Percentiles rank a stretch among this genome's conserved stretches.
Conservation (phyloP, 345 rosid species). For the Eucalyptus dawsonii region DNA sequence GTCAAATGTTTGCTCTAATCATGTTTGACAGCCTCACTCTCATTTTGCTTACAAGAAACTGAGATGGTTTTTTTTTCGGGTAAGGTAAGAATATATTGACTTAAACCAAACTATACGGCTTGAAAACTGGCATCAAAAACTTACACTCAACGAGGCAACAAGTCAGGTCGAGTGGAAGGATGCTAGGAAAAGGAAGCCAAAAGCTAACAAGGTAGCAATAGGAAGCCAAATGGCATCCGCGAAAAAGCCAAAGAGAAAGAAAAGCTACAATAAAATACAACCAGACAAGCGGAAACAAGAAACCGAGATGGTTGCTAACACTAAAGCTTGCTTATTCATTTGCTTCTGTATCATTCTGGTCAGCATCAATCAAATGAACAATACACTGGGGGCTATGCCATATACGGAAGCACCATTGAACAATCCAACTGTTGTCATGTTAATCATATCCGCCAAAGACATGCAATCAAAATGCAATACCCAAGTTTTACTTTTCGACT, state of each 20-base stretch:
- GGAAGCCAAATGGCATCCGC: no score
- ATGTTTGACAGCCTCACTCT: neutral
- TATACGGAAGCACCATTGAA: neutral
- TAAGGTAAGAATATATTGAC: no score
- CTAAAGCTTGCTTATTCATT: neutral
- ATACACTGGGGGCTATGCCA: neutral
- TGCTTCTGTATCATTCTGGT: neutral
- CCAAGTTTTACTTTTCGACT: neutral
- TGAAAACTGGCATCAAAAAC: no score
- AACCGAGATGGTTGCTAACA: neutral
- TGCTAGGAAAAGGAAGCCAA: no score
- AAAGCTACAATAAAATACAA: no score
- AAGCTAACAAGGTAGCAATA: no score
- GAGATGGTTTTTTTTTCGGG: neutral
- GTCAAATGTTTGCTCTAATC: neutral
- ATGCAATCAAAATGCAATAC: neutral
- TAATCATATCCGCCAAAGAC: neutral
- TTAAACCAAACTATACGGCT: no score
- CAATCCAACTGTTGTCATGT: neutral
- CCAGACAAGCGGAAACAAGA: neutral
- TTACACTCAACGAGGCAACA: no score
- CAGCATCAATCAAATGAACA: neutral
- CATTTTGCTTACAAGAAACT: neutral
- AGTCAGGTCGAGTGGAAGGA: no score
- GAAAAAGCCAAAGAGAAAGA: no score